These are phyloP conservation scores for Erythrophleum ivorense DNA, from an alignment of 331 rosid genomes.

Conservation along the genomic window DNA sequence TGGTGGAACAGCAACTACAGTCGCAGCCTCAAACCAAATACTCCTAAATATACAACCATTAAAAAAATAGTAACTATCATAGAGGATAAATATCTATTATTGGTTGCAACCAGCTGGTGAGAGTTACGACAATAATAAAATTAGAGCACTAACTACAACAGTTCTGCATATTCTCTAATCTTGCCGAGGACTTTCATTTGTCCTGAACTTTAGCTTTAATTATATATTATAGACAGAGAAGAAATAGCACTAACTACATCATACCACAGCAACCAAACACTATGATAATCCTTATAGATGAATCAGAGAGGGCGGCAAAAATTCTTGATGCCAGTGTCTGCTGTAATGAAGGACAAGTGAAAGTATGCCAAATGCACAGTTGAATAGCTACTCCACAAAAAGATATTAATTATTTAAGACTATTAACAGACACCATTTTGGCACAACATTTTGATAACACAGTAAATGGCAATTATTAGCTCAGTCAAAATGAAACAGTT, in stretches of 20 bases:
- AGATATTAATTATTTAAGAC: slow-evolving; percentile 7
- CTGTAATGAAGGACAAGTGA: neutral
- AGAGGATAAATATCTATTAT: slow-evolving; percentile 18
- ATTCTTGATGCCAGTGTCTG: neutral
- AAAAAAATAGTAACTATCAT: slow-evolving; percentile 38
- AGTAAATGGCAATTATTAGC: neutral
- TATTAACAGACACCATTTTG: neutral
- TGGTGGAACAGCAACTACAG: slow-evolving; percentile 96
- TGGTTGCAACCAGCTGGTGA: neutral
- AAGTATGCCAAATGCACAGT: slow-evolving; percentile 6
- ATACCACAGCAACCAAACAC: neutral
- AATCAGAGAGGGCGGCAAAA: neutral
- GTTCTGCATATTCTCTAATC: slow-evolving; percentile 8
- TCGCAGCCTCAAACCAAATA: slow-evolving; percentile 98
- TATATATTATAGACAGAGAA: neutral
- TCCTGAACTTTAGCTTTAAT: neutral
- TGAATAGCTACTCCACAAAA: slow-evolving; percentile 14
- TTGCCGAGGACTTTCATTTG: neutral
- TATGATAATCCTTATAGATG: neutral
- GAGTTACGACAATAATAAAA: neutral
- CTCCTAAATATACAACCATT: slow-evolving; percentile 63
- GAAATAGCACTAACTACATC: neutral
- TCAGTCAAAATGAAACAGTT: neutral
- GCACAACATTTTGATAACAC: neutral
- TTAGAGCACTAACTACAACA: slow-evolving; percentile 17